These are phyloP conservation scores for Pseudogymnoascus sp. DNA, from an alignment of 2,329 filamentous ascomycete genomes.

Conservation along the genomic window DNA sequence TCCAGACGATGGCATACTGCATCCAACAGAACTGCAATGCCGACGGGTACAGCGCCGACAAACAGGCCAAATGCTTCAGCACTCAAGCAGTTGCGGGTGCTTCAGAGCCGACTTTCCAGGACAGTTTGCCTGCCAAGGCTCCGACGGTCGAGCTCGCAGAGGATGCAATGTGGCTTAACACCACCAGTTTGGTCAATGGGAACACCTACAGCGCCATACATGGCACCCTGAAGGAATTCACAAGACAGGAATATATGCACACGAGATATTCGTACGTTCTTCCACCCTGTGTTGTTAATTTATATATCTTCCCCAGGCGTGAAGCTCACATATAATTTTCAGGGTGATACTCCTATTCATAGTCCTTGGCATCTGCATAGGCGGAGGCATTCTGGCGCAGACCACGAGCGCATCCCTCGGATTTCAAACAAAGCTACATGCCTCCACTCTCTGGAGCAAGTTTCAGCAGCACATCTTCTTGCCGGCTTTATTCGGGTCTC, in stretches of 20 bases:
- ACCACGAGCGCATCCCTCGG: constrained; percentile 13
- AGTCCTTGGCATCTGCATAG: constrained; percentile 19
- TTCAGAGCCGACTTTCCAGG: constrained; percentile 21
- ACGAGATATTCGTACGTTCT: constrained; percentile 28
- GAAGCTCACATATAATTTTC: not conserved
- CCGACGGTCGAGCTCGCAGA: constrained; percentile 21
- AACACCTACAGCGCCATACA: constrained; percentile 25
- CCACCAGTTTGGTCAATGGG: constrained; percentile 27
- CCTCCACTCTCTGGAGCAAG: constrained; percentile 8
- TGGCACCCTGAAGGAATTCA: constrained; percentile 26
- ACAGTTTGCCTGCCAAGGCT: constrained; percentile 21
- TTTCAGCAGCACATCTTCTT: constrained; percentile 13
- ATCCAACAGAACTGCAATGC: constrained; percentile 12
- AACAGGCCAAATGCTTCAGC: constrained; percentile 28
- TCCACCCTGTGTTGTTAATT: not conserved
- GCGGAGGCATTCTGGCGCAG: constrained; percentile 19
- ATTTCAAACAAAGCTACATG: constrained; percentile 11
- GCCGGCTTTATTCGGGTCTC: not conserved
- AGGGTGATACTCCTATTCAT: constrained; percentile 20
- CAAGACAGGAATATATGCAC: constrained; percentile 26
- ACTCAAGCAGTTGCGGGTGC: constrained; percentile 20
- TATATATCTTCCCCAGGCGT: not conserved
- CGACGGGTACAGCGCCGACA: constrained; percentile 14
- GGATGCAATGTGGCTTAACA: constrained; percentile 27
- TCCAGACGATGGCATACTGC: constrained; percentile 14